Evolutionary conservation across 306 rosid species (phyloP), one percentile per base, ranked within the genome.

Genomic region (Quercus gilva): DNA sequence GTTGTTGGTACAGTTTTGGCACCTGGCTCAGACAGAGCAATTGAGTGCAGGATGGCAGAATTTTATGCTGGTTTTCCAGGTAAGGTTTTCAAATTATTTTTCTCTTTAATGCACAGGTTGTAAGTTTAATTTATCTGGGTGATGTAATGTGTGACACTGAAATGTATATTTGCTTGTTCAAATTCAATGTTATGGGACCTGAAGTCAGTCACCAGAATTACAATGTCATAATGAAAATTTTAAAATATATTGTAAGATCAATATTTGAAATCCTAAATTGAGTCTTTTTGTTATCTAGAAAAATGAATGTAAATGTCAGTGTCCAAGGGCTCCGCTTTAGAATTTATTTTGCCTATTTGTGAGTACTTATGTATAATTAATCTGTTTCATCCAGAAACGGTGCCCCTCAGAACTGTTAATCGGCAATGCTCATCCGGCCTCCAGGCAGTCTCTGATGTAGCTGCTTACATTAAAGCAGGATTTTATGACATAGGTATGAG

Each of bases 351-450:
- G 15, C 33, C 53, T 59, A 69, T 65, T 20, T 52, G 37, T 78
- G 60, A 18, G 73, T 75, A 55, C 35, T 52, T 10, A 51, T 56
- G 14, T 33, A 11, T 76, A 75, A 56, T 41, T 53, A 69, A 69
- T 55, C 26, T 79, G 43, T 75, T 81, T 78, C 71, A 35, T 83
- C 43, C 91, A 95, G 99, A 91, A 25, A 85, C 94, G 3, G 94
- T 90, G 79, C 93, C 97, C 18, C 80, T 92, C 79, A 86, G 98
- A 82, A 92, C 99, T 0, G 97, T 92, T 72, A 95, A 95, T 80
- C 83, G 98, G 79, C 99, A 91, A 86, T 95, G 99, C 80, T 95
- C 99, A 28, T 95, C 98, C 1, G 97, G 99, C 74, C 98, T 92
- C 78, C 98, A 95, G 81, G 98, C 99, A 9, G 98, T 92, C 78